Evolutionary conservation across 139 green algal species (phyloP).

Genomic region (Ostreobium quekettii): DNA sequence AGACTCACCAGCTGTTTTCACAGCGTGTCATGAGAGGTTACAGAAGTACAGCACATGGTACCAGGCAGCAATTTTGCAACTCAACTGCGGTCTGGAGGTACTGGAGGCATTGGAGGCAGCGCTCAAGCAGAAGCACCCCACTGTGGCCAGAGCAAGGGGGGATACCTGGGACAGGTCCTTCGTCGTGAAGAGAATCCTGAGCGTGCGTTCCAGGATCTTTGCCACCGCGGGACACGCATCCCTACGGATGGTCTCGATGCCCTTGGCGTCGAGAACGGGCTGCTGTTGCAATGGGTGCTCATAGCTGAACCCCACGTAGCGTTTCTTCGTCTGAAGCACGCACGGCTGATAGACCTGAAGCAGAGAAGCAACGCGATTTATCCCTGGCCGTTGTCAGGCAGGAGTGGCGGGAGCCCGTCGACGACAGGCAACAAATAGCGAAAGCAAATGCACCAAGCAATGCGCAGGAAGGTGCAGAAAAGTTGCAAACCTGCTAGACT

Average conservation of each 20-base stretch:
- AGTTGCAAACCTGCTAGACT: no score
- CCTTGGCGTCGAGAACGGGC: conserved; percentile 73
- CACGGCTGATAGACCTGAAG: conserved; percentile 83
- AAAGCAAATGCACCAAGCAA: no score
- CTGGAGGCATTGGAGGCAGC: no score
- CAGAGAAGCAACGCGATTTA: background rate
- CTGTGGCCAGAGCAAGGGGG: background rate
- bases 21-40: no score
- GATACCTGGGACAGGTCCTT: conserved; percentile 63
- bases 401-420: conserved; percentile 14
- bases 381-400: background rate
- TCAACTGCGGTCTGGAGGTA: no score
- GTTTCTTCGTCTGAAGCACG: conserved; percentile 95
- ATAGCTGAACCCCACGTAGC: conserved; percentile 90
- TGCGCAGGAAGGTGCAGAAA: no score
- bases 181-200: conserved; percentile 77
- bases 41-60: no score
- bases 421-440: no score
- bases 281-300: conserved; percentile 44
- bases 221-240: conserved; percentile 83
- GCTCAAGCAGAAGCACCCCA: no score
- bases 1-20: no score
- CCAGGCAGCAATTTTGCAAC: no score
- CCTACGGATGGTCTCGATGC: conserved; percentile 90
- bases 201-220: conserved; percentile 76